These are phyloP conservation scores for Coemansia brasiliensis DNA, from an alignment of 192 early-diverging fungal species.

Conservation along the genomic window DNA sequence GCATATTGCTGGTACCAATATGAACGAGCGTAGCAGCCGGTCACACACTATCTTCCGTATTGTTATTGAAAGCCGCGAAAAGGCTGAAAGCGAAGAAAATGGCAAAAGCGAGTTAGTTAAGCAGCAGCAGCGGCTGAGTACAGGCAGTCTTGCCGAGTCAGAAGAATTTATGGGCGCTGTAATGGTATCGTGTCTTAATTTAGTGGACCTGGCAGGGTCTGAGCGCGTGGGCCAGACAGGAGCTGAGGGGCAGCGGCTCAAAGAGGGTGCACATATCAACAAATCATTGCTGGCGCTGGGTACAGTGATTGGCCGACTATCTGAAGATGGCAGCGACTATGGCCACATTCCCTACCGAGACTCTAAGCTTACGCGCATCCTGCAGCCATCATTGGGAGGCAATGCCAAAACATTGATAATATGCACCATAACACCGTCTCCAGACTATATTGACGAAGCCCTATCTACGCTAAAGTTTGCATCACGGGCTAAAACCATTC, in stretches of 20 bases:
- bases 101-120: background rate
- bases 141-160: slow-evolving; percentile 25
- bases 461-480: slow-evolving; percentile 96
- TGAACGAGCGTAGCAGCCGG: slow-evolving; percentile 87
- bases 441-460: slow-evolving; percentile 79
- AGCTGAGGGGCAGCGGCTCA: slow-evolving; percentile 81
- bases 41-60: slow-evolving; percentile 97
- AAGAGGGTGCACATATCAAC: slow-evolving; percentile 97
- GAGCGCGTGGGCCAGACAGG: slow-evolving; percentile 79
- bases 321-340: slow-evolving; percentile 59
- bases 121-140: slow-evolving; percentile 34
- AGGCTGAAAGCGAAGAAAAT: slow-evolving; percentile 9
- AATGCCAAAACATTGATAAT: slow-evolving; percentile 88
- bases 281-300: slow-evolving; percentile 86
- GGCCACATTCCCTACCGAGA: slow-evolving; percentile 96
- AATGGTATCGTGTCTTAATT: slow-evolving; percentile 65
- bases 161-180: slow-evolving; percentile 52
- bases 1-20: slow-evolving; percentile 87
- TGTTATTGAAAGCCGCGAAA: slow-evolving; percentile 79
- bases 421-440: slow-evolving; percentile 85
- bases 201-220: slow-evolving; percentile 96
- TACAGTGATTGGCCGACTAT: slow-evolving; percentile 89
- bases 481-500: slow-evolving; percentile 84
- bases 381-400: slow-evolving; percentile 90
- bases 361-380: slow-evolving; percentile 91